These are phyloP conservation scores for Microsporum canis DNA, from an alignment of 2,329 filamentous ascomycete genomes.

Conservation along the genomic window DNA sequence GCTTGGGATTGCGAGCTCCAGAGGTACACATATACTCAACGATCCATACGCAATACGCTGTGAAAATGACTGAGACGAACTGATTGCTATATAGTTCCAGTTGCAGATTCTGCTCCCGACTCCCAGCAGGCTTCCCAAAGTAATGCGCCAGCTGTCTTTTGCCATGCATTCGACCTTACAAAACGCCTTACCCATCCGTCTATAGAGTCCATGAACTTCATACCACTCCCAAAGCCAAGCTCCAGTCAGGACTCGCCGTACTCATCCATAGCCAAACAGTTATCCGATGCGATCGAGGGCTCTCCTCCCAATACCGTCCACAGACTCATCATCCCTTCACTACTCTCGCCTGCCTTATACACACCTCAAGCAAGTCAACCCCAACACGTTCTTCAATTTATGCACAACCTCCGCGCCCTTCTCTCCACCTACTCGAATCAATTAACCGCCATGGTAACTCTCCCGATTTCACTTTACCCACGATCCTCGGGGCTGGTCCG, in stretches of 20 bases:
- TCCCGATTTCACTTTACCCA: slow-evolving; percentile 71
- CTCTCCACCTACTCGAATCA: slow-evolving; percentile 55
- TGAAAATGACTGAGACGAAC: background rate
- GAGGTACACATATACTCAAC: slow-evolving; percentile 44
- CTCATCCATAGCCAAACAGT: slow-evolving; percentile 48
- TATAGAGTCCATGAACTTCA: slow-evolving; percentile 42
- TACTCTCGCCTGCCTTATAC: slow-evolving; percentile 81
- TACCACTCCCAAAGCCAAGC: slow-evolving; percentile 33
- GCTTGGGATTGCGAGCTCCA: slow-evolving; percentile 40
- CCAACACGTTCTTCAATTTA: slow-evolving; percentile 62
- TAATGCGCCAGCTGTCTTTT: slow-evolving; percentile 42
- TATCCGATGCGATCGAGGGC: slow-evolving; percentile 46
- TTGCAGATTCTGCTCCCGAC: slow-evolving; percentile 35
- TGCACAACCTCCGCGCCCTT: slow-evolving; percentile 66
- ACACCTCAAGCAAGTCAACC: slow-evolving; percentile 58
- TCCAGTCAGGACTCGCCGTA: slow-evolving; percentile 44
- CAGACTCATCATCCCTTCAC: slow-evolving; percentile 68
- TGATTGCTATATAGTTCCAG: slow-evolving; percentile 18
- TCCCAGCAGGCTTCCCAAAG: slow-evolving; percentile 19
- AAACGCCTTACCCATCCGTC: slow-evolving; percentile 51
- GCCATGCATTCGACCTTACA: slow-evolving; percentile 61
- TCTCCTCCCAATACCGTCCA: slow-evolving; percentile 56
- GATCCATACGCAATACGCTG: background rate
- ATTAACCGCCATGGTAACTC: slow-evolving; percentile 60
- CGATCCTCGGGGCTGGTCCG: slow-evolving; percentile 63